Percentiles rank a stretch among this genome's conserved stretches.
Conservation (phyloP, 768 basidiomycete genomes). For the Mycena polygramma region DNA sequence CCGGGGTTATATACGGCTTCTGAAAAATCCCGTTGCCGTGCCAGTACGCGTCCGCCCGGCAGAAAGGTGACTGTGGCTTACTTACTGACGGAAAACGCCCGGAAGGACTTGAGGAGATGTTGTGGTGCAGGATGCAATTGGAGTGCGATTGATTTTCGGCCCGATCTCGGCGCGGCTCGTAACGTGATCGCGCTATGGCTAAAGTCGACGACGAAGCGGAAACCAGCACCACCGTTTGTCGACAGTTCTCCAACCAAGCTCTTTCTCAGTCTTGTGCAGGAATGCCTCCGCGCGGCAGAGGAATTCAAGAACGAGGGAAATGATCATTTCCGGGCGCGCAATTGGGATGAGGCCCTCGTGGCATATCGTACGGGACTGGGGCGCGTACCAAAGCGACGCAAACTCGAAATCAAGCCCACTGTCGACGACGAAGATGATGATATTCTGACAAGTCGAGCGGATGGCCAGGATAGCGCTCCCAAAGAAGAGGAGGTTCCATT, state of each 20-base stretch:
- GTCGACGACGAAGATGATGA: slow-evolving; percentile 34
- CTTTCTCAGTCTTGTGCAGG: slow-evolving; percentile 47
- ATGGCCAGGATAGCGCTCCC: slow-evolving; percentile 30
- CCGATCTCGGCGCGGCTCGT: too few relatives aligned
- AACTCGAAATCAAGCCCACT: slow-evolving; percentile 34
- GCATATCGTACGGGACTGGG: slow-evolving; percentile 79
- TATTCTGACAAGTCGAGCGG: slow-evolving; percentile 39
- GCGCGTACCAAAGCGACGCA: slow-evolving; percentile 67
- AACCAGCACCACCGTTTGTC: slow-evolving; percentile 13
- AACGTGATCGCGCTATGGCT: slow-evolving; percentile 19
- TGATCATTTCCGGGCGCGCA: slow-evolving; percentile 70
- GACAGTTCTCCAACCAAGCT: not conserved
- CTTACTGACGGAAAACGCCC: too few relatives aligned
- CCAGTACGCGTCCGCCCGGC: too few relatives aligned
- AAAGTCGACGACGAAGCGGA: slow-evolving; percentile 19
- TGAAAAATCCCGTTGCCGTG: too few relatives aligned
- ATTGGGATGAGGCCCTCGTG: slow-evolving; percentile 79
- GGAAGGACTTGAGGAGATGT: too few relatives aligned
- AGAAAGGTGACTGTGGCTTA: too few relatives aligned
- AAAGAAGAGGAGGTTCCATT: slow-evolving; percentile 41
- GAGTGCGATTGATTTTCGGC: too few relatives aligned
- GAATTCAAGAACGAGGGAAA: slow-evolving; percentile 84
- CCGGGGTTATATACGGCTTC: too few relatives aligned
- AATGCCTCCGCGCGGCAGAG: slow-evolving; percentile 63
- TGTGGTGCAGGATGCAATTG: too few relatives aligned